These are phyloP conservation scores for Trametes villosa DNA, from an alignment of 768 basidiomycete species.

Conservation along the genomic window DNA sequence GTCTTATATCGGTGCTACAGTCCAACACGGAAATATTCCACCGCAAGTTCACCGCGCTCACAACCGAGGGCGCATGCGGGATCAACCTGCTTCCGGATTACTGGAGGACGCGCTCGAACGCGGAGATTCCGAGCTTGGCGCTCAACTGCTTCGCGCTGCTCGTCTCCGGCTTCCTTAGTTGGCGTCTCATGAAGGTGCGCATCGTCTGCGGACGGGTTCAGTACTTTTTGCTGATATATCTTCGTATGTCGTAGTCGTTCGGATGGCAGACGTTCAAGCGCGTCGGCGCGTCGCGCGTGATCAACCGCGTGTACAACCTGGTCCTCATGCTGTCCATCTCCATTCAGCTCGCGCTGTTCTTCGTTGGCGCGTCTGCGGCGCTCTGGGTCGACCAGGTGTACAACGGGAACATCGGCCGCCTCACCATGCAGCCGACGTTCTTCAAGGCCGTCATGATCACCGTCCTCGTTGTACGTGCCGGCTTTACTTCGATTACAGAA, in stretches of 20 bases:
- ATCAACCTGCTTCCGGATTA: constrained; percentile 62
- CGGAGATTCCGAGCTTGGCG: constrained; percentile 67
- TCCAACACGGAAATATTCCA: constrained; percentile 61
- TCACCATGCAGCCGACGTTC: constrained; percentile 46
- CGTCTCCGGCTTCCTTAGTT: constrained; percentile 66
- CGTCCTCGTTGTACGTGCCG: constrained; percentile 59
- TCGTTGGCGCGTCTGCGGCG: constrained; percentile 68
- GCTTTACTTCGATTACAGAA: too few species aligned
- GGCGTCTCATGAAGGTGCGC: constrained; percentile 72
- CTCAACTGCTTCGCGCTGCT: constrained; percentile 65
- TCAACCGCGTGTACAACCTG: constrained; percentile 76
- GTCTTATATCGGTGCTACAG: not conserved
- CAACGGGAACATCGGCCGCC: constrained; percentile 63
- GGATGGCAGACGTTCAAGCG: constrained; percentile 92
- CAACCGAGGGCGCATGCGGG: constrained; percentile 67
- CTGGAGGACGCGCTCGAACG: constrained; percentile 61
- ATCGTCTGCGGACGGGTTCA: not conserved
- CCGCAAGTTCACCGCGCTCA: constrained; percentile 55
- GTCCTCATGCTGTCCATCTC: constrained; percentile 71
- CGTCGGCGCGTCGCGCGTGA: constrained; percentile 72
- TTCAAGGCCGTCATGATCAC: constrained; percentile 62
- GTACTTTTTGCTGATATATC: not conserved
- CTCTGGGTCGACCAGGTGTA: constrained; percentile 81
- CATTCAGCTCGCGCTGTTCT: constrained; percentile 79
- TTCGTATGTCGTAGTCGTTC: constrained; percentile 51